These are phyloP conservation scores for Huiozyma sinensis DNA, from an alignment of 805 yeast genomes.

Conservation along the genomic window DNA sequence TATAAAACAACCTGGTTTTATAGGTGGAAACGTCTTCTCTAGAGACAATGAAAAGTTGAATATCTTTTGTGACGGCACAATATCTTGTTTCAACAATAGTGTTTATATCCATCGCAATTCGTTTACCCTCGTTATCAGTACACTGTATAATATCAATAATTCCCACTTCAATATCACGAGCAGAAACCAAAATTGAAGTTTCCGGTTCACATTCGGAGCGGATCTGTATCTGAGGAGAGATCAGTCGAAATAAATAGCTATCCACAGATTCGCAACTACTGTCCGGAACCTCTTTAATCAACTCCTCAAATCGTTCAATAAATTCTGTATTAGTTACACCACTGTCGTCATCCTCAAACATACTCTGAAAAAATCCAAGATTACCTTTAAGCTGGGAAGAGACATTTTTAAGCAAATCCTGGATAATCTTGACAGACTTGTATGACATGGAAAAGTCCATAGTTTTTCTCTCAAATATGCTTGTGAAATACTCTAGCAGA, in stretches of 20 bases:
- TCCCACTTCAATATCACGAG: conserved; percentile 50
- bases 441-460: conserved; percentile 37
- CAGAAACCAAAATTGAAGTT: conserved; percentile 41
- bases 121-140: conserved; percentile 23
- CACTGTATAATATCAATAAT: conserved; percentile 36
- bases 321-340: conserved; percentile 23
- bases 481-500: conserved; percentile 37
- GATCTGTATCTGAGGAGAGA: conserved; percentile 54
- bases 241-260: conserved; percentile 42
- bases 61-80: conserved; percentile 46
- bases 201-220: conserved; percentile 36
- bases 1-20: conserved; percentile 18
- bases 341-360: conserved; percentile 11
- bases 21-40: conserved; percentile 28
- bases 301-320: conserved; percentile 37
- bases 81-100: conserved; percentile 43
- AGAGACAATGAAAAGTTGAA: conserved; percentile 43
- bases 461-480: conserved; percentile 34
- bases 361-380: neutral
- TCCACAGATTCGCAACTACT: conserved; percentile 35
- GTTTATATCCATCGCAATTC: conserved; percentile 21
- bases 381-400: conserved; percentile 11
- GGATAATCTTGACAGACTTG: conserved; percentile 40
- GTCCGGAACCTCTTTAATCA: conserved; percentile 33
- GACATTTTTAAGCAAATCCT: conserved; percentile 27